Conservation (phyloP, 1,284 basidiomycete genomes). For the Ganoderma multipileum region DNA sequence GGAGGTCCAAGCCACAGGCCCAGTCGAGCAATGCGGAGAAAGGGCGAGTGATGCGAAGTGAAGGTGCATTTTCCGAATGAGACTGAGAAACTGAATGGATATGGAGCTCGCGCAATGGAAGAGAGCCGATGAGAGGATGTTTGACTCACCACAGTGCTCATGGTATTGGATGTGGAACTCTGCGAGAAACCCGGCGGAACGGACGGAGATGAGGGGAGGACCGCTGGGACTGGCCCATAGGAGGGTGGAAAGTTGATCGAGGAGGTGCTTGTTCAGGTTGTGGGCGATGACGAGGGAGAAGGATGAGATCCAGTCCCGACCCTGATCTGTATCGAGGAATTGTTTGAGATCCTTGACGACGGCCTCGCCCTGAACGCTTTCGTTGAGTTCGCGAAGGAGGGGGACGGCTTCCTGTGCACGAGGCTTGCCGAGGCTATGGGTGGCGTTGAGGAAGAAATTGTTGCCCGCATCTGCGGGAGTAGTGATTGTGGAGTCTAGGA, state of each 20-base stretch:
- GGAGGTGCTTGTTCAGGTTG: conserved; percentile 66
- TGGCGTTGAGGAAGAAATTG: conserved; percentile 93
- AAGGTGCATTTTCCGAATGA: conserved; percentile 60
- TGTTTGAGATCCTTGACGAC: conserved; percentile 63
- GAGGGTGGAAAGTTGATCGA: conserved; percentile 66
- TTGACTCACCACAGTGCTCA: conserved; percentile 79
- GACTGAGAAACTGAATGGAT: conserved; percentile 35
- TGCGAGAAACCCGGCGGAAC: conserved; percentile 89
- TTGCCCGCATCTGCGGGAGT: conserved; percentile 86
- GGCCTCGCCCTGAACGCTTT: conserved; percentile 79
- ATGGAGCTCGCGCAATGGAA: neutral
- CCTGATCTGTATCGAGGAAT: conserved; percentile 56
- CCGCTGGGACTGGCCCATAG: conserved; percentile 69
- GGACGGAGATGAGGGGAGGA: conserved; percentile 78
- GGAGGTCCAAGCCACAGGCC: conserved; percentile 75
- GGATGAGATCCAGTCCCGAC: conserved; percentile 54
- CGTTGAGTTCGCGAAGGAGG: conserved; percentile 88
- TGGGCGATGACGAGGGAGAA: conserved; percentile 84
- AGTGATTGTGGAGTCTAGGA: conserved; percentile 75
- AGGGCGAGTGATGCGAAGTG: conserved; percentile 88
- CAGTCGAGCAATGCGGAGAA: conserved; percentile 84
- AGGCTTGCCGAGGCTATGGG: conserved; percentile 77
- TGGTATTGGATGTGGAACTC: conserved; percentile 88
- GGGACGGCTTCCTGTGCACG: conserved; percentile 84
- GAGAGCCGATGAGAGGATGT: neutral